Evolutionary conservation across 805 yeast species (phyloP), one percentile per base, ranked within the genome.

Genomic region (Cyberlindnera subsufficiens): DNA sequence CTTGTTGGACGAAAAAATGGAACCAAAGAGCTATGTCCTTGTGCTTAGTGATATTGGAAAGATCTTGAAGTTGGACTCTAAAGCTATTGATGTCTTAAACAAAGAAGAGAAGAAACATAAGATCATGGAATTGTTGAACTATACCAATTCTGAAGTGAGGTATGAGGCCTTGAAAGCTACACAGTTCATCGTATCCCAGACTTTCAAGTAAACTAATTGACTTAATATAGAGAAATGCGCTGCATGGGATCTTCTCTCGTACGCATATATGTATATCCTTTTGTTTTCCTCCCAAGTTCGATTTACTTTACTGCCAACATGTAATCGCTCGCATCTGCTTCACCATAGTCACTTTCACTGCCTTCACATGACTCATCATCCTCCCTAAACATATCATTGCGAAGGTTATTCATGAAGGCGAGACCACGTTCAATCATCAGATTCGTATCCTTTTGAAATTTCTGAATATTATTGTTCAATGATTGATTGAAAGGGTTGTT

Each of bases 131-230:
- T 71, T 89, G 50, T 80, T 93, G 79, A 80, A 77, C 56, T 78
- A 81, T 44, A 77, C 82, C 34, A 90, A 89, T 61, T 75, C 90
- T 18, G 93, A 87, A 59, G 90, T 93, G 52, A 86, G 91, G 61
- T 93, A 84, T 61, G 96, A 91, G 69, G 98, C 98, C 2, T 75
- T 93, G 59, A 87, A 86, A 63, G 89, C 97, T 4, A 87, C 96
- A n/a, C 99, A 93, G 69, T 77, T 82, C 44, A 78, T 93, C 55
- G 95, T 93, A 42, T 88, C 96, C 4, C 88, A 87, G 58, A 74
- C 83, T n/a, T 76, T 83, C 52, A 74, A 67, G 48, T 65, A 51
- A 47, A 34, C 14, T 18, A 16, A 27, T 18, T 16, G 15, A 33
- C 8, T 17, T 22, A 33, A 16, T 18, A 18, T 18, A 18, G 17